These are phyloP conservation scores for Porpolomopsis calyptriformis DNA, from an alignment of 768 basidiomycete genomes.

Conservation along the genomic window DNA sequence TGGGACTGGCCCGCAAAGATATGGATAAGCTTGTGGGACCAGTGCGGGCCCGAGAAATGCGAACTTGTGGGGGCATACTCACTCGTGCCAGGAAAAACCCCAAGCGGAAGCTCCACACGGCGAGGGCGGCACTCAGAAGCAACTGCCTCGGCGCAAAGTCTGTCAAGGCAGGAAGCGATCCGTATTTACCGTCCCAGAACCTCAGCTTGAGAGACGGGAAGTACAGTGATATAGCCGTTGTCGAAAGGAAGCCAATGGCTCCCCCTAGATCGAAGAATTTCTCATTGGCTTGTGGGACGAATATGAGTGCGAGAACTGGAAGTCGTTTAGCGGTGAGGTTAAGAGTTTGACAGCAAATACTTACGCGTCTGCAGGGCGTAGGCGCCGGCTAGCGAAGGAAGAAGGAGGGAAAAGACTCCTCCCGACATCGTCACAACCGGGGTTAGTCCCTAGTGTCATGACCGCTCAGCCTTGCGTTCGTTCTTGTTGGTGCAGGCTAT, in stretches of 20 bases:
- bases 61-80: constrained; percentile 13
- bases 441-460: no score
- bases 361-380: constrained; percentile 42
- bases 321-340: constrained; percentile 2
- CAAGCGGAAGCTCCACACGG: constrained; percentile 52
- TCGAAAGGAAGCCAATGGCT: constrained; percentile 53
- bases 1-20: no score
- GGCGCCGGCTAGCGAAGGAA: constrained; percentile 38
- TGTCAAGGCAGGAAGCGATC: constrained; percentile 30
- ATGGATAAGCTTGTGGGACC: no score
- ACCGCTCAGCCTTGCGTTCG: no score
- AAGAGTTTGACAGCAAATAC: constrained; percentile 7
- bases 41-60: no score
- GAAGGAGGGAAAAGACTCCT: constrained; percentile 45
- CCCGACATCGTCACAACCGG: no score
- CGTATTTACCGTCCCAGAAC: constrained; percentile 30
- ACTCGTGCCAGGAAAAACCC: constrained; percentile 50
- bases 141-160: constrained; percentile 53
- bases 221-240: constrained; percentile 50
- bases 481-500: no score
- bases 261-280: constrained; percentile 61
- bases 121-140: constrained; percentile 43
- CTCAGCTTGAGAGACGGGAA: constrained; percentile 45
- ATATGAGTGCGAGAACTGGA: constrained; percentile 44
- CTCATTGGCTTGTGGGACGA: constrained; percentile 56